phyloP scores from a whole-genome alignment of 75 land plant genomes.

The Pseudotsuga menziesii region DNA sequence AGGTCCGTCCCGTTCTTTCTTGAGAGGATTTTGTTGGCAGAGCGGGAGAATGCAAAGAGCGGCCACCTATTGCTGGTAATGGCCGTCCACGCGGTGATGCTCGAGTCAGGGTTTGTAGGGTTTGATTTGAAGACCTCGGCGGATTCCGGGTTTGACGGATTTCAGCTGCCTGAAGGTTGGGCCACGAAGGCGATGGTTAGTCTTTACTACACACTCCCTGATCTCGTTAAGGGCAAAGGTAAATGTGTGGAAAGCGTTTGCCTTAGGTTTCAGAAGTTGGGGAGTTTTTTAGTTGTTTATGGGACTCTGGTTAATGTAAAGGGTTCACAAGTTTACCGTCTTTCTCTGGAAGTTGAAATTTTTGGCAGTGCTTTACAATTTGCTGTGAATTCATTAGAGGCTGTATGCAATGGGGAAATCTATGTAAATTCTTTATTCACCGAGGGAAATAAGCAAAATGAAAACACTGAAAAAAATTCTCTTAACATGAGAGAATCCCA shows the following conservation, averaged over 20 bases:
- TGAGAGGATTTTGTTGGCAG: conserved; percentile 51
- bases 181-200: conserved; percentile 21
- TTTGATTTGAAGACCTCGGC: conserved; percentile 15
- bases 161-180: conserved; percentile 38
- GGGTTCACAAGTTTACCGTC: conserved; percentile 14
- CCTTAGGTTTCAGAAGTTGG: conserved; percentile 48
- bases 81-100: conserved; percentile 74
- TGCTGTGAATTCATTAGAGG: conserved; percentile 9
- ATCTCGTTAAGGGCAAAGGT: conserved; percentile 9
- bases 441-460: background rate
- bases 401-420: background rate
- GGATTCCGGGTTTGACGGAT: conserved; percentile 10
- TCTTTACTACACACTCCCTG: conserved; percentile 54
- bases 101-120: conserved; percentile 78
- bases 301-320: conserved; percentile 31
- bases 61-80: conserved; percentile 29
- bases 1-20: conserved; percentile 45
- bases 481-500: conserved; percentile 1
- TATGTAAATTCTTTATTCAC: background rate
- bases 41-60: conserved; percentile 26
- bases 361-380: conserved; percentile 24
- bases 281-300: conserved; percentile 53
- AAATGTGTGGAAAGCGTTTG: conserved; percentile 20
- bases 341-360: conserved; percentile 27
- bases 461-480: background rate